Evolutionary conservation across 2,329 filamentous ascomycete genomes (phyloP).

Genomic region (Chaetoscypha palmicola): DNA sequence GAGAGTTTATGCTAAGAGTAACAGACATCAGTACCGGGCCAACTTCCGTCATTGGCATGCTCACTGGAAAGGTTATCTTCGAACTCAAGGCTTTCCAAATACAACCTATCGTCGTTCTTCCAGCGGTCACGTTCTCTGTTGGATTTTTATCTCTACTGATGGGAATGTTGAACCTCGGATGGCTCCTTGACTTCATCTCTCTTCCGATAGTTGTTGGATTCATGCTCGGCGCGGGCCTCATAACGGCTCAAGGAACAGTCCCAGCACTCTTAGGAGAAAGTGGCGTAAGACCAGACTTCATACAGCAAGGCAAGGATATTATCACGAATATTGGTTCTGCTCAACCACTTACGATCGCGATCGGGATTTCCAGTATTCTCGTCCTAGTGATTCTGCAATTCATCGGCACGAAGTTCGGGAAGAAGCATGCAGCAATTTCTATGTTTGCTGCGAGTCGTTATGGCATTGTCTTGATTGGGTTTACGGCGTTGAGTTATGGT

Average conservation of each 20-base stretch:
- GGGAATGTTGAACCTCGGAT: slow-evolving; percentile 56
- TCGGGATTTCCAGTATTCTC: slow-evolving; percentile 47
- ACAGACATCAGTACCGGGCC: slow-evolving; percentile 55
- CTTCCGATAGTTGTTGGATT: slow-evolving; percentile 58
- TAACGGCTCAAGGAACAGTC: slow-evolving; percentile 59
- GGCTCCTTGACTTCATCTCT: slow-evolving; percentile 59
- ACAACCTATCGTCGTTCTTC: slow-evolving; percentile 46
- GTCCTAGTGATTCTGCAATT: slow-evolving; percentile 51
- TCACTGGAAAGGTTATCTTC: slow-evolving; percentile 54
- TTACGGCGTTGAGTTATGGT: slow-evolving; percentile 55
- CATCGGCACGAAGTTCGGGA: slow-evolving; percentile 51
- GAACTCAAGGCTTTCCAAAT: slow-evolving; percentile 44
- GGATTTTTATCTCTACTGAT: slow-evolving; percentile 53
- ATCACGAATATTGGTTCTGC: slow-evolving; percentile 49
- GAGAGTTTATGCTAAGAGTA: not conserved
- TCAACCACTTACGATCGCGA: slow-evolving; percentile 50
- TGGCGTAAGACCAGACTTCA: slow-evolving; percentile 44
- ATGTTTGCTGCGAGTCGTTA: slow-evolving; percentile 53
- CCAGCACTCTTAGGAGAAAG: slow-evolving; percentile 27
- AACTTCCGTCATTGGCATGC: slow-evolving; percentile 56
- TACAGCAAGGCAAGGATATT: slow-evolving; percentile 51
- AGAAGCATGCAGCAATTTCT: slow-evolving; percentile 50
- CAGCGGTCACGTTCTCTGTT: slow-evolving; percentile 56
- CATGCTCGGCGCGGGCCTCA: slow-evolving; percentile 59
- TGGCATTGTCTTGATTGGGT: slow-evolving; percentile 53